Conservation (phyloP, 1,284 basidiomycete species). For the Neotropicomus parvogracilis region DNA sequence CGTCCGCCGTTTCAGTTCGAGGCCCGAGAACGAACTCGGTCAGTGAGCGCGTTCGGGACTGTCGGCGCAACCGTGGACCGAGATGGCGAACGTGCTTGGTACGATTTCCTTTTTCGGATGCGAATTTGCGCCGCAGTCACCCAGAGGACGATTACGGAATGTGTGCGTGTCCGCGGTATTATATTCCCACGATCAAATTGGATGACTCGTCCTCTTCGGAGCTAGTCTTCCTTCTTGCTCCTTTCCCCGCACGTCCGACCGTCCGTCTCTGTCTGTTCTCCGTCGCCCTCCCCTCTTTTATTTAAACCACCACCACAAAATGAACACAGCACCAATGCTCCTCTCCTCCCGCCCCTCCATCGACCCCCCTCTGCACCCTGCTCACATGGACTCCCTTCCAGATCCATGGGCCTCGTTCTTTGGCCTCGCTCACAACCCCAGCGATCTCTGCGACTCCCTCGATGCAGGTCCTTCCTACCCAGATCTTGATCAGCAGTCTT, state of each 20-base stretch:
- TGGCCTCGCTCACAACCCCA: not conserved
- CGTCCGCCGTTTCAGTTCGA: too few species aligned
- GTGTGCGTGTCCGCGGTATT: not conserved
- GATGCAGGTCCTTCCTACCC: constrained; percentile 7
- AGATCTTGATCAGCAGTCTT: constrained; percentile 30
- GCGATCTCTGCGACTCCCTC: constrained; percentile 2
- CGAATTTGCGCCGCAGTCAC: not conserved
- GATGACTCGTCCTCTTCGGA: constrained; percentile 8
- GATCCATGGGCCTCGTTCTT: constrained; percentile 15
- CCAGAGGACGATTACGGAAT: constrained; percentile 3
- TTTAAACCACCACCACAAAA: not conserved
- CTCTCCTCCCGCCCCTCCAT: not conserved
- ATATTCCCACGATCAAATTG: constrained; percentile 22
- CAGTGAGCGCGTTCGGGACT: not conserved
- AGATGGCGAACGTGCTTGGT: not conserved
- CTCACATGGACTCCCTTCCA: constrained; percentile 5
- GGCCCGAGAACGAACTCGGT: too few species aligned
- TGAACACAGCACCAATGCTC: constrained; percentile 6
- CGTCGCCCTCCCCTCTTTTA: not conserved
- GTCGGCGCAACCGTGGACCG: not conserved
- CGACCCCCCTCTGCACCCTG: constrained; percentile 3
- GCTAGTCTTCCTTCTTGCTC: constrained; percentile 10
- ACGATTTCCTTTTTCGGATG: not conserved
- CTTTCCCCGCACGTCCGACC: constrained; percentile 20
- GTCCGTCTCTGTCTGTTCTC: constrained; percentile 1